Percentiles rank a stretch among this genome's conserved stretches.
Conservation (phyloP, 2,329 filamentous ascomycete genomes). For the Zymoseptoria crescenta region DNA sequence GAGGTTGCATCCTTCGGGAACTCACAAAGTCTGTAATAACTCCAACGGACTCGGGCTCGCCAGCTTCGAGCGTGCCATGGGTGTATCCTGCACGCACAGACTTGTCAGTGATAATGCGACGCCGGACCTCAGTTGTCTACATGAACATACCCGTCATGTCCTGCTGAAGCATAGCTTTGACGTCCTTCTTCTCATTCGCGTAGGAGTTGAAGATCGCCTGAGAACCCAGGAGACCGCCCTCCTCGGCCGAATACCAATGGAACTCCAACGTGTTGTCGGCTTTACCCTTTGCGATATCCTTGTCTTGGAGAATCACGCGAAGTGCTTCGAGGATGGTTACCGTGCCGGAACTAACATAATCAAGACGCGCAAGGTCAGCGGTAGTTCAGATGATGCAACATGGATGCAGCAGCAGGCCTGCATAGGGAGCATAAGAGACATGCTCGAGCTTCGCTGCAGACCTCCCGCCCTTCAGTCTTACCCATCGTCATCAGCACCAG, state of each 20-base stretch:
- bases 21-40: conserved; percentile 73
- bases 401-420: no score
- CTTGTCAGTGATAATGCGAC: neutral
- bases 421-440: no score
- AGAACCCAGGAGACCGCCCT: conserved; percentile 69
- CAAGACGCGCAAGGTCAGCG: conserved; percentile 28
- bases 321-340: conserved; percentile 93
- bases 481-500: conserved; percentile 88
- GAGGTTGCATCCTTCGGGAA: neutral
- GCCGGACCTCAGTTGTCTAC: neutral
- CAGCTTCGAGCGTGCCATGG: conserved; percentile 72
- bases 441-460: no score
- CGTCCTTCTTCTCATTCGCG: conserved; percentile 60
- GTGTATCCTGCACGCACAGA: conserved; percentile 53
- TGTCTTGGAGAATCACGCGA: conserved; percentile 62
- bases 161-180: conserved; percentile 97
- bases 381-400: conserved; percentile 29
- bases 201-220: conserved; percentile 85
- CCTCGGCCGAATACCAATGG: conserved; percentile 90
- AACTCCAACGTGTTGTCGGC: conserved; percentile 86
- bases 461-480: no score
- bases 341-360: conserved; percentile 51
- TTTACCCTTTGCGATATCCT: conserved; percentile 61
- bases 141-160: conserved; percentile 63
- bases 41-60: conserved; percentile 75